phyloP scores from a whole-genome alignment of 2,329 filamentous ascomycete genomes.

The Chrysoporthe cubensis region DNA sequence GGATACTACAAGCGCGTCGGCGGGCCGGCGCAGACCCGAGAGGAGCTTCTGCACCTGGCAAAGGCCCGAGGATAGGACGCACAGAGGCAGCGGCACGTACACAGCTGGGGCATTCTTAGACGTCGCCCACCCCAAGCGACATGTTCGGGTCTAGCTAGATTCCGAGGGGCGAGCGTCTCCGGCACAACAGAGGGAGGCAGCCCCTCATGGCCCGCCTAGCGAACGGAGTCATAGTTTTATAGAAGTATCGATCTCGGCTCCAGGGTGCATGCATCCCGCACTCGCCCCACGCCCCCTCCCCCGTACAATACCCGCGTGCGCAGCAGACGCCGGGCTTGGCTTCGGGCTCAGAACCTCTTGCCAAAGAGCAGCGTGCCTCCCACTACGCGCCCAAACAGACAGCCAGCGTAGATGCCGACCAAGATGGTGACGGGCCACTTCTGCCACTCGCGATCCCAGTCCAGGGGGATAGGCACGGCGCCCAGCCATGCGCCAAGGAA shows the following conservation, averaged over 20 bases:
- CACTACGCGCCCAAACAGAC: constrained; percentile 68
- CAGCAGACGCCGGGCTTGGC: background rate
- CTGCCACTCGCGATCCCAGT: constrained; percentile 99
- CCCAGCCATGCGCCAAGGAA: constrained; percentile 87
- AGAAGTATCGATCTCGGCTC: too few species aligned
- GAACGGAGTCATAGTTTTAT: too few species aligned
- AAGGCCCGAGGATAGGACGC: background rate
- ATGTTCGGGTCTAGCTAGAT: too few species aligned
- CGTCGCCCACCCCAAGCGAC: background rate
- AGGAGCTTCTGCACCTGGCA: constrained; percentile 13
- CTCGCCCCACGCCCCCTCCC: too few species aligned
- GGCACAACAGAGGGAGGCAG: too few species aligned
- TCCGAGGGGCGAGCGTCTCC: too few species aligned
- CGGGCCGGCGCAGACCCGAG: constrained; percentile 17
- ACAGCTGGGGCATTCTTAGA: background rate
- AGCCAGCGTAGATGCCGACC: constrained; percentile 79
- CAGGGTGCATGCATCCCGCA: too few species aligned
- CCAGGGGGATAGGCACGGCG: constrained; percentile 91
- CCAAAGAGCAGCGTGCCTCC: constrained; percentile 57
- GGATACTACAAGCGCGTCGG: constrained; percentile 20
- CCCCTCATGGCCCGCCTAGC: too few species aligned
- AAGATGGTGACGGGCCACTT: constrained; percentile 94
- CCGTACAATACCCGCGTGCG: too few species aligned
- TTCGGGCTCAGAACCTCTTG: constrained; percentile 42
- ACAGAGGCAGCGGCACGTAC: background rate